Evolutionary conservation across 768 basidiomycete genomes (phyloP), one percentile per base, ranked within the genome.

Genomic region (Rhodotorula kratochvilovae): DNA sequence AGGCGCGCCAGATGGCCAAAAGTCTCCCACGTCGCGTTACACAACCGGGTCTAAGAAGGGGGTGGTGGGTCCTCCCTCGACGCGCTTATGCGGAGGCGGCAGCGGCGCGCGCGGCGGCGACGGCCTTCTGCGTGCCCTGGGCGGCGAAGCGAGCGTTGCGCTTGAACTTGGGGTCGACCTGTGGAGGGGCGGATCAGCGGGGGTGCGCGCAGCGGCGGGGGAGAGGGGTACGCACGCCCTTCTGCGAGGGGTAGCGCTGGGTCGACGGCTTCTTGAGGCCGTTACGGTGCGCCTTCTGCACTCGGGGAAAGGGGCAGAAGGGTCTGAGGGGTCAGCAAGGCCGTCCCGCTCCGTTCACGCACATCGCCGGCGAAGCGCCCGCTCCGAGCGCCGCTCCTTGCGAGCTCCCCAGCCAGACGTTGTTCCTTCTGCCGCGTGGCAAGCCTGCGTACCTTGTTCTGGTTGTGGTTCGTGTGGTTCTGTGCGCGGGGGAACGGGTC

Each of bases 261-360:
- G n/a, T n/a, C n/a, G n/a, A n/a, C n/a, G n/a, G n/a, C n/a, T n/a
- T n/a, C 84, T 90, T 92, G 85, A 97, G 95, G 79, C 94, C 95
- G 85, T 98, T 98, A 76, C 90, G 87, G 85, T 98, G 95, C 76
- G 95, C 92, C 87, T 96, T 97, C 76, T 78, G 69, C 60, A 50
- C 64, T 58, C 66, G 57, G 15, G 39, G n/a, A n/a, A 25, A 56
- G 31, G 43, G 29, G 17, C 19, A 17, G 12, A 21, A 12, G 5
- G 48, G 8, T 17, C 45, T 17, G 7, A 46, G 29, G 46, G 25
- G 57, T 58, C 31, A 65, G 42, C 54, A 12, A 4, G 25, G 3
- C n/a, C n/a, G n/a, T n/a, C n/a, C n/a, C n/a, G n/a, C n/a, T n/a
- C n/a, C n/a, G n/a, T n/a, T n/a, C n/a, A n/a, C n/a, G n/a, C n/a